Percentiles rank a stretch among this genome's conserved stretches.
These are phyloP conservation scores for Venturia effusa DNA, from an alignment of 2,329 filamentous ascomycete species.

Conservation along the genomic window DNA sequence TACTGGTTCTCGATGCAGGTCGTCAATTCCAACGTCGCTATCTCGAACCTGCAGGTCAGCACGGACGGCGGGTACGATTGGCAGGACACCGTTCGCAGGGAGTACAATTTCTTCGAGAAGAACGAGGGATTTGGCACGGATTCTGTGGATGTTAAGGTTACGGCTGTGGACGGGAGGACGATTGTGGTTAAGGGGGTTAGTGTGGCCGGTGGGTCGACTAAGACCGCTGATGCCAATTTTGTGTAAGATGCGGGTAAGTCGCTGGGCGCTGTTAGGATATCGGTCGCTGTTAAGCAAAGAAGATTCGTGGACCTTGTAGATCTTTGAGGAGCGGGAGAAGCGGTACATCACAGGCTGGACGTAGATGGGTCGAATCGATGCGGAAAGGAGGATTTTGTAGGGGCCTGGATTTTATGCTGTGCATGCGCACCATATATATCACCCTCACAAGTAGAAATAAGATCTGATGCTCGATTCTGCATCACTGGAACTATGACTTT, in stretches of 20 bases:
- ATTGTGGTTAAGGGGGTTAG: not conserved
- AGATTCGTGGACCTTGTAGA: too few relatives aligned
- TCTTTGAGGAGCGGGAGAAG: too few relatives aligned
- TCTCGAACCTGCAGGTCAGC: not conserved
- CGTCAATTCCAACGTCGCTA: not conserved
- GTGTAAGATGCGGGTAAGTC: not conserved
- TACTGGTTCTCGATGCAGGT: slow-evolving; percentile 5
- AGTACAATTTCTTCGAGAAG: not conserved
- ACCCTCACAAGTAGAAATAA: too few relatives aligned
- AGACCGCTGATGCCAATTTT: not conserved
- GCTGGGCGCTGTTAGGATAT: too few relatives aligned
- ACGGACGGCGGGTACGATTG: not conserved
- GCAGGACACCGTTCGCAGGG: not conserved
- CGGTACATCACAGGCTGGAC: too few relatives aligned
- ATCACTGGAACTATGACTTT: too few relatives aligned
- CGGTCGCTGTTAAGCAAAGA: too few relatives aligned
- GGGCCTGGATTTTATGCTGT: too few relatives aligned
- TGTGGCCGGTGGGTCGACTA: not conserved
- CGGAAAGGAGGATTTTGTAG: too few relatives aligned
- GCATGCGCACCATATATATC: too few relatives aligned
- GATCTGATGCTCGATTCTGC: too few relatives aligned
- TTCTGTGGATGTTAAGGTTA: not conserved
- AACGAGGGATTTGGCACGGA: not conserved
- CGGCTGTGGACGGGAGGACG: not conserved
- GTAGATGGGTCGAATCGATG: too few relatives aligned